phyloP scores from a whole-genome alignment of 768 basidiomycete species.

The Sarcodon aspratus region DNA sequence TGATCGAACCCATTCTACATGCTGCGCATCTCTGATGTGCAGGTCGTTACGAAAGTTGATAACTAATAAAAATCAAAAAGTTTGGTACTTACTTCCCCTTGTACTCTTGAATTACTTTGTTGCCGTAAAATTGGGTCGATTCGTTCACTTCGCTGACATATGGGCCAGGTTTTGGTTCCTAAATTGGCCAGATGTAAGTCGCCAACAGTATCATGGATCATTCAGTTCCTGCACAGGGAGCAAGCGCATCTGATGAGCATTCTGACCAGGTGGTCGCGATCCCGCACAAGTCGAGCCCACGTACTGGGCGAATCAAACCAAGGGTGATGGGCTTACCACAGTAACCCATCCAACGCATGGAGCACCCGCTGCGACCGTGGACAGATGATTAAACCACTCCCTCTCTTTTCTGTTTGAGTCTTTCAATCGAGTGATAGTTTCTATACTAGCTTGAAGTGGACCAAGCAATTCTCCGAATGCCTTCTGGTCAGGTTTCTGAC shows the following conservation, averaged over 20 bases:
- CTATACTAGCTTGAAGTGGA: constrained; percentile 63
- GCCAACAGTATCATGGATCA: not conserved
- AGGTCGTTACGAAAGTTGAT: constrained; percentile 3
- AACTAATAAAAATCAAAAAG: not conserved
- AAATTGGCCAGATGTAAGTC: not conserved
- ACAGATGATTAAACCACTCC: constrained; percentile 76
- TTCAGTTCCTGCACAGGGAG: not conserved
- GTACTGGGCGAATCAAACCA: not conserved
- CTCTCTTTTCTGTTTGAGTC: constrained; percentile 71
- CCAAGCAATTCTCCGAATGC: constrained; percentile 44
- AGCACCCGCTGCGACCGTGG: constrained; percentile 72
- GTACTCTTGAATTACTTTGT: constrained; percentile 84
- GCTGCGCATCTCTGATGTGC: constrained; percentile 63
- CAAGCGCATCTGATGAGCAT: too few species aligned
- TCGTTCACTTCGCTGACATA: constrained; percentile 80
- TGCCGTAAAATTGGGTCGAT: constrained; percentile 76
- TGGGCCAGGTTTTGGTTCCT: constrained; percentile 72
- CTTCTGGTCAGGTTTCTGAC: constrained; percentile 69
- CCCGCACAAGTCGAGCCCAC: not conserved
- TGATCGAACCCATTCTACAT: constrained; percentile 79
- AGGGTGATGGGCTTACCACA: constrained; percentile 39
- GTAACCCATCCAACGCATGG: constrained; percentile 83
- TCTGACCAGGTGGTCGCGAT: not conserved
- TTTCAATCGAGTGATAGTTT: constrained; percentile 69
- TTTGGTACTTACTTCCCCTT: constrained; percentile 68